Evolutionary conservation across 2,329 filamentous ascomycete genomes (phyloP).

Genomic region (Penicillium oxalicum): DNA sequence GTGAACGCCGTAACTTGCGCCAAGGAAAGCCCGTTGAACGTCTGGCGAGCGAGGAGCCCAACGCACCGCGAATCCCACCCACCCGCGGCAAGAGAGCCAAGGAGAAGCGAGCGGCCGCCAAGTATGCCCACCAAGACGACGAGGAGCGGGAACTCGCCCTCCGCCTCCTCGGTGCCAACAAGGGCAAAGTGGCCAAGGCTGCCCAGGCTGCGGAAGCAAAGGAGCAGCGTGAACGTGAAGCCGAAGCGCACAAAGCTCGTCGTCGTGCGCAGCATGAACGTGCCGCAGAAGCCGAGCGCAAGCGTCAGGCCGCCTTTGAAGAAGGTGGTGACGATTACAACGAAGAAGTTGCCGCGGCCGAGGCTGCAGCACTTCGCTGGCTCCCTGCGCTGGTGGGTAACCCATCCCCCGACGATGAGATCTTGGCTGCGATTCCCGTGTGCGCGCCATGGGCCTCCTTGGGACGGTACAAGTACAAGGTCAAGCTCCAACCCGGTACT

Average conservation of each 20-base stretch:
- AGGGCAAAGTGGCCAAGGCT: slow-evolving; percentile 53
- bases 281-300: slow-evolving; percentile 56
- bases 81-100: slow-evolving; percentile 72
- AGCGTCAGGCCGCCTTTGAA: slow-evolving; percentile 67
- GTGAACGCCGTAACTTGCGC: slow-evolving; percentile 40
- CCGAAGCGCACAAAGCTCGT: slow-evolving; percentile 65
- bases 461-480: slow-evolving; percentile 78
- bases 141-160: slow-evolving; percentile 83
- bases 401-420: slow-evolving; percentile 75
- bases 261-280: slow-evolving; percentile 73
- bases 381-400: slow-evolving; percentile 61
- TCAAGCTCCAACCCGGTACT: slow-evolving; percentile 83
- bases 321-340: slow-evolving; percentile 57
- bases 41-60: slow-evolving; percentile 14
- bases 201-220: slow-evolving; percentile 56
- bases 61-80: slow-evolving; percentile 18
- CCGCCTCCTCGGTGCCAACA: slow-evolving; percentile 70
- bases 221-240: slow-evolving; percentile 63
- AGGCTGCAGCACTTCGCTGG: slow-evolving; percentile 55
- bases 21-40: slow-evolving; percentile 27
- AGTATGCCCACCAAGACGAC: slow-evolving; percentile 92
- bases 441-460: slow-evolving; percentile 60
- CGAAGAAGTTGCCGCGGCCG: slow-evolving; percentile 44
- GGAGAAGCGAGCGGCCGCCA: slow-evolving; percentile 77
- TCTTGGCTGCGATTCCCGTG: slow-evolving; percentile 53